A percentile compares a stretch with the other conserved stretches of the same genome.
Evolutionary conservation across 176 grass and related monocot genomes (phyloP).

Genomic region (Bromus sterilis): DNA sequence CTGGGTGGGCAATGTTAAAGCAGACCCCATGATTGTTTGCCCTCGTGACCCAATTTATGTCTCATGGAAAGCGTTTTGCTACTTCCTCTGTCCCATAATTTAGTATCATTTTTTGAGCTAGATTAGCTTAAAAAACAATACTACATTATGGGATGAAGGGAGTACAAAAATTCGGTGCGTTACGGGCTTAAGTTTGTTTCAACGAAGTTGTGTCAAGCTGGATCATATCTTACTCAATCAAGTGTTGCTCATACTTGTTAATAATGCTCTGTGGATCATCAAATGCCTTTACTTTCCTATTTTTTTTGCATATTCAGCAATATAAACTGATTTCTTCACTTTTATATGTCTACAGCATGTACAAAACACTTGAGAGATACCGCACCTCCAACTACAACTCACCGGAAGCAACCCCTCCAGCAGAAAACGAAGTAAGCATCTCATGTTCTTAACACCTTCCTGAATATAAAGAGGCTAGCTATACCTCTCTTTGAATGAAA

Average conservation of each 20-base stretch:
- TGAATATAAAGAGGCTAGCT: background rate
- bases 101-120: no score
- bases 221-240: background rate
- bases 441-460: background rate
- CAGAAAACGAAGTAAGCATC: conserved; percentile 54
- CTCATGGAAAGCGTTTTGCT: no score
- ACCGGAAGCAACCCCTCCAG: conserved; percentile 31
- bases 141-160: no score
- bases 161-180: no score
- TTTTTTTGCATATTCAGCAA: background rate
- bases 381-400: conserved; percentile 49
- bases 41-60: no score
- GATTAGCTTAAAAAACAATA: no score
- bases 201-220: no score
- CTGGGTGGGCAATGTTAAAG: no score
- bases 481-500: background rate
- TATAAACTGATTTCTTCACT: background rate
- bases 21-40: no score
- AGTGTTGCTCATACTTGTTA: no score
- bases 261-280: background rate
- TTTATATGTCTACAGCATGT: conserved; percentile 42
- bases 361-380: conserved; percentile 73
- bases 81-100: no score
- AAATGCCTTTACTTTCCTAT: background rate
- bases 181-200: no score